phyloP scores from a whole-genome alignment of 2,329 filamentous ascomycete species.

The Arthrinium puccinioides region DNA sequence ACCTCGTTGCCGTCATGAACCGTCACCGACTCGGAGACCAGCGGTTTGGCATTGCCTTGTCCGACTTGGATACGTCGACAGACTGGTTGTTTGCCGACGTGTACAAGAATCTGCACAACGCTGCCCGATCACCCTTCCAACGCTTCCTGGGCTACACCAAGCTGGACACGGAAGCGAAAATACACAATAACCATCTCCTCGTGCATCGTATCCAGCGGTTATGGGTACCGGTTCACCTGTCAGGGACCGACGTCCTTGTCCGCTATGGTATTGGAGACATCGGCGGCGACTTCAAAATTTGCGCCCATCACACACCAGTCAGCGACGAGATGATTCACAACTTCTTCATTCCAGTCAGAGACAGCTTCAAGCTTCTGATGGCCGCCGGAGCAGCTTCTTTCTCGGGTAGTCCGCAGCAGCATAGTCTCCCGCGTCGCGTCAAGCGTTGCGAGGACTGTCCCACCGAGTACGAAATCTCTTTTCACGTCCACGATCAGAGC shows the following conservation, averaged over 20 bases:
- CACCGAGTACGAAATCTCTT: conserved; percentile 6
- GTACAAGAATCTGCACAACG: conserved; percentile 7
- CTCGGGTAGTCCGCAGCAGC: neutral
- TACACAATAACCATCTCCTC: neutral
- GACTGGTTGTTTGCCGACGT: conserved; percentile 6
- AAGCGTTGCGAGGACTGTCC: conserved; percentile 8
- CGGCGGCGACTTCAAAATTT: conserved; percentile 8
- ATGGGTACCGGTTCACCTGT: conserved; percentile 7
- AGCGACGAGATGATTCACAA: conserved; percentile 7
- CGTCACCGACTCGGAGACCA: neutral
- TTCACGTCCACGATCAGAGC: conserved; percentile 6
- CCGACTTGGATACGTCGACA: conserved; percentile 5
- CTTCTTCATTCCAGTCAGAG: conserved; percentile 5
- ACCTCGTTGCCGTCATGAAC: conserved; percentile 6
- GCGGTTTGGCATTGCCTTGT: conserved; percentile 5
- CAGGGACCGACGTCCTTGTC: conserved; percentile 8
- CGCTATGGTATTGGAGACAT: conserved; percentile 7
- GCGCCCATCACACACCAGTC: conserved; percentile 3
- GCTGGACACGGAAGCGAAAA: conserved; percentile 6
- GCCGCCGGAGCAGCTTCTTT: conserved; percentile 1
- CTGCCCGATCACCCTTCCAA: conserved; percentile 4
- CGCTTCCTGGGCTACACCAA: conserved; percentile 8
- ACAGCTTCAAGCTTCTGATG: conserved; percentile 1
- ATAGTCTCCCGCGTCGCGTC: conserved; percentile 3
- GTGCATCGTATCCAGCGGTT: conserved; percentile 8